These are phyloP conservation scores for Beauveria sp. DNA, from an alignment of 2,329 filamentous ascomycete genomes.

Conservation along the genomic window DNA sequence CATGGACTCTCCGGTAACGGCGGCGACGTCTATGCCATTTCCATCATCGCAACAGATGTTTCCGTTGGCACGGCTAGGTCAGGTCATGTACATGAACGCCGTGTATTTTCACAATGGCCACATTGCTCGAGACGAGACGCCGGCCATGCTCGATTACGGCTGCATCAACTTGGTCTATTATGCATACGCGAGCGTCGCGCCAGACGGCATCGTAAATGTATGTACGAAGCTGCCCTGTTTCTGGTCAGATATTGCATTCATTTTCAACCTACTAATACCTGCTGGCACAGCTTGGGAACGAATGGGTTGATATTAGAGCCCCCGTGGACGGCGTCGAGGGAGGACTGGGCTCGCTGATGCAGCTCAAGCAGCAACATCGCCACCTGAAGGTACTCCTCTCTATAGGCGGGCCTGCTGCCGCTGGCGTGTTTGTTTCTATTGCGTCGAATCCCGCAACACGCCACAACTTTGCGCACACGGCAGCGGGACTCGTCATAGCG, in stretches of 20 bases:
- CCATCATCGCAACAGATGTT: neutral
- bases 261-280: neutral
- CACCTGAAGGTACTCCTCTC: constrained; percentile 71
- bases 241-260: neutral
- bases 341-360: constrained; percentile 64
- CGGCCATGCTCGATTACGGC: constrained; percentile 64
- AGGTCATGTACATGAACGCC: constrained; percentile 59
- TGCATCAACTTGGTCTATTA: constrained; percentile 79
- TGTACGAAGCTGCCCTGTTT: constrained; percentile 24
- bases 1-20: neutral
- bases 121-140: constrained; percentile 65
- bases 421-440: constrained; percentile 59
- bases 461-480: constrained; percentile 64
- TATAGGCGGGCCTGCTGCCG: constrained; percentile 61
- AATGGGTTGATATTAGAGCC: constrained; percentile 66
- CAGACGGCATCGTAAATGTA: constrained; percentile 69
- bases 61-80: neutral
- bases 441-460: constrained; percentile 52
- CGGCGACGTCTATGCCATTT: neutral
- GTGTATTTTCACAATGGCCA: constrained; percentile 79
- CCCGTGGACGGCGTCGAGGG: constrained; percentile 64
- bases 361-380: constrained; percentile 62
- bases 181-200: constrained; percentile 67
- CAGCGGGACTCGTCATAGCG: constrained; percentile 58
- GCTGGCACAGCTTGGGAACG: constrained; percentile 59